A percentile compares a stretch with the other conserved stretches of the same genome.
These are phyloP conservation scores for Claviceps cyperi DNA, from an alignment of 2,329 filamentous ascomycete species.

Conservation along the genomic window DNA sequence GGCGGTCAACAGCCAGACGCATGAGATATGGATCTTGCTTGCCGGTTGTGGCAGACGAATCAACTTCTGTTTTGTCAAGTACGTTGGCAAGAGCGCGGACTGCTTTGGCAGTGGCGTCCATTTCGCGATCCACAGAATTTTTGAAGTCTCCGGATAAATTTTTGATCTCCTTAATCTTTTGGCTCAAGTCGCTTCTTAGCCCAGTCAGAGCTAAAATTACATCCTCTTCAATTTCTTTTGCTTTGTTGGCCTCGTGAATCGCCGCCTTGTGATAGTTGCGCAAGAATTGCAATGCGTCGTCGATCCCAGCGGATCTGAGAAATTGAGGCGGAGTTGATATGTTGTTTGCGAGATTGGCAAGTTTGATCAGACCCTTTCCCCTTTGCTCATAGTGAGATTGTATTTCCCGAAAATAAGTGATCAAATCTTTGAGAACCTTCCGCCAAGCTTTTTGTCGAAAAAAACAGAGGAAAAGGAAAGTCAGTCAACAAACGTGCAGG, in stretches of 20 bases:
- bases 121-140: constrained; percentile 90
- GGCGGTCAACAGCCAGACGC: constrained; percentile 70
- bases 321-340: constrained; percentile 62
- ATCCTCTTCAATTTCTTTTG: constrained; percentile 78
- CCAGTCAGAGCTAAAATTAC: constrained; percentile 80
- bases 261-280: constrained; percentile 71
- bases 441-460: constrained; percentile 55
- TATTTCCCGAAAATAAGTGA: constrained; percentile 85
- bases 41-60: constrained; percentile 56
- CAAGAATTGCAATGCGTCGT: constrained; percentile 71
- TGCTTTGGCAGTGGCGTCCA: constrained; percentile 66
- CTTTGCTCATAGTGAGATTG: constrained; percentile 78
- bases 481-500: neutral
- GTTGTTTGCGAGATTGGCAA: constrained; percentile 74
- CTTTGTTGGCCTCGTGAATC: constrained; percentile 71
- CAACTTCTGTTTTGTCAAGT: constrained; percentile 63
- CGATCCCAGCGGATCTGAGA: constrained; percentile 66
- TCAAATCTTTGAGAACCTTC: constrained; percentile 87
- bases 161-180: constrained; percentile 99
- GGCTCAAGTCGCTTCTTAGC: constrained; percentile 72
- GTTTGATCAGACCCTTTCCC: constrained; percentile 67
- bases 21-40: constrained; percentile 89
- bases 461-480: neutral
- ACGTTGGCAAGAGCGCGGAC: constrained; percentile 72
- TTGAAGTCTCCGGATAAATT: constrained; percentile 88